Conservation (phyloP, 2,329 filamentous ascomycete genomes). For the Epichloe bromicola region DNA sequence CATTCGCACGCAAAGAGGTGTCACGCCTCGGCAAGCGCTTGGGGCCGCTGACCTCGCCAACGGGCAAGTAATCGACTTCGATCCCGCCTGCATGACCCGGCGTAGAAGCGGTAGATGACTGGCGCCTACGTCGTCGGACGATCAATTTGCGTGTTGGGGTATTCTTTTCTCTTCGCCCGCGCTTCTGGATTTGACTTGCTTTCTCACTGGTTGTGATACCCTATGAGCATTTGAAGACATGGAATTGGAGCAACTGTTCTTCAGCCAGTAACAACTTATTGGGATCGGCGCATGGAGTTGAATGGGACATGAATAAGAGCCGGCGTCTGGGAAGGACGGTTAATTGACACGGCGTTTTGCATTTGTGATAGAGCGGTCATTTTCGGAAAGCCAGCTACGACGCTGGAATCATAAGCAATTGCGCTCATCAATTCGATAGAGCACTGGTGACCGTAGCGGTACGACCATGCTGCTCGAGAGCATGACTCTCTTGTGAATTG, state of each 20-base stretch:
- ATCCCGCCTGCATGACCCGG: neutral
- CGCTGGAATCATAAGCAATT: neutral
- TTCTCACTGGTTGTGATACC: conserved; percentile 1
- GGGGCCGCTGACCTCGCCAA: conserved; percentile 10
- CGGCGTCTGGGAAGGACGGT: neutral
- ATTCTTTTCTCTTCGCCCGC: neutral
- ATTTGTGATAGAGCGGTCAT: neutral
- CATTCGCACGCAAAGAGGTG: conserved; percentile 40
- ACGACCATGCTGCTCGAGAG: too few species aligned
- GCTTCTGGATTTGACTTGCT: neutral
- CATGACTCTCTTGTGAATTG: too few species aligned
- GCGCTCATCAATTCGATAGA: neutral
- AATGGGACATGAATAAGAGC: neutral
- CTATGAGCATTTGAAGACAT: neutral
- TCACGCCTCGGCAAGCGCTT: conserved; percentile 32
- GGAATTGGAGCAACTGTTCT: neutral
- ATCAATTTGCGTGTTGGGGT: neutral
- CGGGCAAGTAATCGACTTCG: neutral
- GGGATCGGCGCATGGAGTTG: neutral
- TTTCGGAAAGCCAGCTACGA: neutral
- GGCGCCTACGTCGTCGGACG: neutral
- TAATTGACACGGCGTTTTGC: neutral
- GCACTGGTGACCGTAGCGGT: too few species aligned
- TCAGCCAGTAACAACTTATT: neutral
- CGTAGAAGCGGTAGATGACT: neutral